Conservation (phyloP, 73 alveolate genomes). For the Paramecium primaurelia region DNA sequence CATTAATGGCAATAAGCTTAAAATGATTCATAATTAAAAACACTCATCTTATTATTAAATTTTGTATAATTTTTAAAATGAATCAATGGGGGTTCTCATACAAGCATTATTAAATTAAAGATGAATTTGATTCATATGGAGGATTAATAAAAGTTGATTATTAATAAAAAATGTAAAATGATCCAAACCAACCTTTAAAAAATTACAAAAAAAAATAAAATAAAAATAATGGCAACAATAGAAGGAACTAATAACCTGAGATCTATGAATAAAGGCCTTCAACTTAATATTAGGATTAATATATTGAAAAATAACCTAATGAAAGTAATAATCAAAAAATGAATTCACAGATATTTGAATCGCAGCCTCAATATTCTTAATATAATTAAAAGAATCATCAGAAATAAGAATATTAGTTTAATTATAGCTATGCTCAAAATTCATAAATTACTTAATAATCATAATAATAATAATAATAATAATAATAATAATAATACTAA, state of each 20-base stretch:
- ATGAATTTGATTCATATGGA: background rate
- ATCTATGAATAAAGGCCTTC: no score
- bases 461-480: background rate
- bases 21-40: background rate
- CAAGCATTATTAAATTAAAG: background rate
- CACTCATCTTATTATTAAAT: background rate
- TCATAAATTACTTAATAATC: background rate
- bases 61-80: background rate
- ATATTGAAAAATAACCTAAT: no score
- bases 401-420: no score
- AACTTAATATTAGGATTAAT: no score
- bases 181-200: background rate
- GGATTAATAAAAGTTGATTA: background rate
- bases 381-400: no score
- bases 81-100: background rate
- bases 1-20: background rate
- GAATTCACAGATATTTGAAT: no score
- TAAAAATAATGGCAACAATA: background rate
- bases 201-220: background rate
- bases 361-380: no score
- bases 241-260: background rate
- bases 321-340: no score
- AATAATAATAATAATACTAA: no score
- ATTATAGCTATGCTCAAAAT: no score
- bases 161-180: background rate